phyloP scores from a whole-genome alignment of 257 asterid genomes.

The Solanum raphanifolium region DNA sequence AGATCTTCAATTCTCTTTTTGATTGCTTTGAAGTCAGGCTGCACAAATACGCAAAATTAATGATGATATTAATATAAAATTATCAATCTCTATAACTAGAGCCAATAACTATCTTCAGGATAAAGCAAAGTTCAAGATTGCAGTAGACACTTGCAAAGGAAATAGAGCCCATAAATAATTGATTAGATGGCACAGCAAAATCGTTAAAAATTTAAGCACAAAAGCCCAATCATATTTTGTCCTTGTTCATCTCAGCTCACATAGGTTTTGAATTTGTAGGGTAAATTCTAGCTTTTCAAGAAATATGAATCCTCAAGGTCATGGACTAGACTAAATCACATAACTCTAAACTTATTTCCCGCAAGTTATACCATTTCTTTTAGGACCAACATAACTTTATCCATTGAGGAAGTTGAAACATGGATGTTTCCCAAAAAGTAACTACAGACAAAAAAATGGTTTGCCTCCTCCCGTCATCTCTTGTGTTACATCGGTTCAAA shows the following conservation, averaged over 20 bases:
- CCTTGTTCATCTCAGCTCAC: neutral
- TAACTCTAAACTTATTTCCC: neutral
- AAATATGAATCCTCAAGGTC: neutral
- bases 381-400: neutral
- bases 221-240: neutral
- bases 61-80: neutral
- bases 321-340: neutral
- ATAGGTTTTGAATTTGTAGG: neutral
- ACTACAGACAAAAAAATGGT: neutral
- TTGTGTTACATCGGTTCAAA: neutral
- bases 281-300: neutral
- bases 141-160: neutral
- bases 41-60: slow-evolving; percentile 6
- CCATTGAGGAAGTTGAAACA: neutral
- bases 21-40: slow-evolving; percentile 45
- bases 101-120: neutral
- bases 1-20: slow-evolving; percentile 49
- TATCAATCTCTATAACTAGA: neutral
- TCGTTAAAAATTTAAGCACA: neutral
- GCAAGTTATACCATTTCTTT: neutral
- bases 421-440: neutral
- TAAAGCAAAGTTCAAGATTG: neutral
- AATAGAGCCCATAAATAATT: neutral
- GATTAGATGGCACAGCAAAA: neutral
- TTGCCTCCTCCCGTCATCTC: neutral